Evolutionary conservation across 371 early-diverging fungal species (phyloP), one percentile per base, ranked within the genome.

Genomic region (Phascolomyces articulosus): DNA sequence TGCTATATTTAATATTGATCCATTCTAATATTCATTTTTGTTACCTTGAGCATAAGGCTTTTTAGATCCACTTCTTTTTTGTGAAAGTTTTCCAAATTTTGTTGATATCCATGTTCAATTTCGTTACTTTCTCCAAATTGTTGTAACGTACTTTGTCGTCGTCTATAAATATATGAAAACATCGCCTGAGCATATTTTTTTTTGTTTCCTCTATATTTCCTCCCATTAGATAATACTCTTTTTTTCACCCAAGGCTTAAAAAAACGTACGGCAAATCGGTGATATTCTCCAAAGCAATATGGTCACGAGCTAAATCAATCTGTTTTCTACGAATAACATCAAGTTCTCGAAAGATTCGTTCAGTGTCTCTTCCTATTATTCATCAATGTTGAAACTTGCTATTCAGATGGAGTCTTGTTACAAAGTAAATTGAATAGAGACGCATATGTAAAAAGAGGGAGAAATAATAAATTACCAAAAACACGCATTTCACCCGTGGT

Each of bases 241-340:
- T n/a, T n/a, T n/a, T n/a, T n/a, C n/a, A n/a, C n/a, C n/a, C n/a
- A n/a, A n/a, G n/a, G n/a, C n/a, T n/a, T n/a, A 29, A 21, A 16
- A 16, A 29, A n/a, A 29, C 65, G 28, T 69, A 75, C 75, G 65
- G 63, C 23, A 58, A 54, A 47, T 75, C 75, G 20, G 53, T 59
- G 7, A 75, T 49, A n/a, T 44, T 61, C 38, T 75, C 75, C 16
- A 75, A 49, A 20, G 75, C 62, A 57, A 75, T 75, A 18, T 75
- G 75, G 27, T 75, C 75, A 11, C 62, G 48, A 23, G 75, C 72
- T 16, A 75, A 38, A 13, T 71, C 68, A 18, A 73, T 68, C 29
- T 68, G 71, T 55, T 74, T 71, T 11, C 69, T 62, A 58, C 72
- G 68, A 47, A 72, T 71, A 53, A 62, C 68, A 28, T 80, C 73